phyloP scores from a whole-genome alignment of 305 asterid genomes.

The Withania somnifera region DNA sequence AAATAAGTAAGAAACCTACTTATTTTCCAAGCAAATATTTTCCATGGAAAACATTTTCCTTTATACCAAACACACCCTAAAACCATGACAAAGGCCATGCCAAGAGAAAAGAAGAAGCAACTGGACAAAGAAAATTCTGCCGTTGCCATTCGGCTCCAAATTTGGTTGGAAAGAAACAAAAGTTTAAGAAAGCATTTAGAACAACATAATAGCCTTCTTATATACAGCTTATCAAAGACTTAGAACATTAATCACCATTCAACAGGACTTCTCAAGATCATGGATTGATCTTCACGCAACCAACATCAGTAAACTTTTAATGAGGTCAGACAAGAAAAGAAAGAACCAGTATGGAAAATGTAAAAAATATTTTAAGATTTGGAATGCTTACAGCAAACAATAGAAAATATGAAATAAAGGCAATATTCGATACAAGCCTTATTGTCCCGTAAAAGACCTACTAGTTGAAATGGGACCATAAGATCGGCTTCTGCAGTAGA shows the following conservation, averaged over 20 bases:
- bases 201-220: background rate
- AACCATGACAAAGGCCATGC: background rate
- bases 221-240: background rate
- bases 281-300: background rate
- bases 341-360: background rate
- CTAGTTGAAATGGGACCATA: constrained; percentile 95
- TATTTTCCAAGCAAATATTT: no score
- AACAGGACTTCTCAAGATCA: background rate
- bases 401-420: background rate
- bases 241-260: background rate
- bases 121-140: background rate
- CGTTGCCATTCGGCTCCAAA: background rate
- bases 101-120: constrained; percentile 1
- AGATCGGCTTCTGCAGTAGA: constrained; percentile 99
- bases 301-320: background rate
- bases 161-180: background rate
- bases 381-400: background rate
- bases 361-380: background rate
- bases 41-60: no score
- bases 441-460: constrained; percentile 17
- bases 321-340: background rate
- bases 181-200: background rate
- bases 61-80: no score
- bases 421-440: background rate
- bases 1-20: no score